Evolutionary conservation across 257 asterid species (phyloP), one percentile per base, ranked within the genome.

Genomic region (Lycium ferocissimum): DNA sequence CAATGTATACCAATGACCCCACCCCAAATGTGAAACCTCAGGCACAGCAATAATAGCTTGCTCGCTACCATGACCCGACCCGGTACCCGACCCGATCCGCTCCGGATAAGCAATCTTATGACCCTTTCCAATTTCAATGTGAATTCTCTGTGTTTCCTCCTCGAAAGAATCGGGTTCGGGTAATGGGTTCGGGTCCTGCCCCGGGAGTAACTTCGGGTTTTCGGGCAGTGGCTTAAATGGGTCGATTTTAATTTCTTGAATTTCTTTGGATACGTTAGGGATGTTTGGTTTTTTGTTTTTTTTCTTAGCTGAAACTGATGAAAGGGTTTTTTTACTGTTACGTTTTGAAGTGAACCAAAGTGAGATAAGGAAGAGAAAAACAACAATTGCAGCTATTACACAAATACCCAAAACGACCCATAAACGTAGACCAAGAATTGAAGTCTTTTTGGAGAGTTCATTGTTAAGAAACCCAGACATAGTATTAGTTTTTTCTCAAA

Each of bases 1-100:
- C 79, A 95, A 75, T 33, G 97, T 95, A 58, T 94, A 95, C 99
- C 99, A 95, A 84, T 94, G 97, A 4, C 99, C 99, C 99, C 99
- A 95, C 33, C 99, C 98, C 92, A 95, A 89, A 89, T 93, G 98
- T 22, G 97, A 95, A 58, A 95, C 99, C 91, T 93, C 97, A 45
- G 99, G 97, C 58, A 91, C 95, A 33, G 85, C 61, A 22, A 89
- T 72, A 79, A 84, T 89, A 80, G 81, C 82, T 75, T 91, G 97
- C 2, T 72, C 97, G 47, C 90, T 90, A 70, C 91, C 97, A 17
- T 88, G 92, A 11, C 90, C 89, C 83, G 94, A 89, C 59, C 93
- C 94, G 49, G 88, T 83, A 3, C 91, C 90, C 11, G 86, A 9
- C 8, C 90, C 91, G 17, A 35, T 87, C 85, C 89, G 87, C 72